Conservation (phyloP, 768 basidiomycete species). For the Tricholomella constricta region DNA sequence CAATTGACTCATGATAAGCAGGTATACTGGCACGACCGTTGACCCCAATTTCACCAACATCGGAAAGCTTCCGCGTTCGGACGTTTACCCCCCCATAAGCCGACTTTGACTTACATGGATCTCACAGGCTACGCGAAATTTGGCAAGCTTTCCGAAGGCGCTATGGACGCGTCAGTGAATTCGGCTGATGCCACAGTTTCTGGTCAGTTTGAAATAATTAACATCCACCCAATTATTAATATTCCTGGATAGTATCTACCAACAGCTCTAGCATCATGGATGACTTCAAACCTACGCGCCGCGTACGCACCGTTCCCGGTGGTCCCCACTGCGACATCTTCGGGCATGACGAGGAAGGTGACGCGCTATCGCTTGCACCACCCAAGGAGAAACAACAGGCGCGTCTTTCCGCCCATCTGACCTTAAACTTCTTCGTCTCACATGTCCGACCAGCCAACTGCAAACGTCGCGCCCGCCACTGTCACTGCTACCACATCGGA, state of each 20-base stretch:
- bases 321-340: conserved; percentile 56
- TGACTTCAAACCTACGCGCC: conserved; percentile 55
- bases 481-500: conserved; percentile 19
- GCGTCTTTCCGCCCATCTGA: neutral
- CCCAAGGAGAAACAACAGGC: conserved; percentile 27
- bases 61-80: conserved; percentile 71
- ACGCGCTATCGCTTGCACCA: conserved; percentile 63
- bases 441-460: neutral
- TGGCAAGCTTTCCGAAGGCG: conserved; percentile 48
- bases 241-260: conserved; percentile 11
- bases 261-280: conserved; percentile 20
- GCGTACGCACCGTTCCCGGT: conserved; percentile 57
- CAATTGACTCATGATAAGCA: conserved; percentile 26
- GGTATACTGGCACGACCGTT: conserved; percentile 74
- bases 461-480: neutral
- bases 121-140: conserved; percentile 68
- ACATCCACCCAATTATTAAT: neutral
- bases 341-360: conserved; percentile 46
- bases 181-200: conserved; percentile 5
- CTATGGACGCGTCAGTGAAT: conserved; percentile 12
- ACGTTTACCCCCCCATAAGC: neutral
- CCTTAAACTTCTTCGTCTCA: neutral
- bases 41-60: conserved; percentile 78
- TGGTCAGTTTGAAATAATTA: neutral
- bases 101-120: neutral